Evolutionary conservation across 352 stramenopile genomes (phyloP).

Genomic region (Achlya hypogyna): DNA sequence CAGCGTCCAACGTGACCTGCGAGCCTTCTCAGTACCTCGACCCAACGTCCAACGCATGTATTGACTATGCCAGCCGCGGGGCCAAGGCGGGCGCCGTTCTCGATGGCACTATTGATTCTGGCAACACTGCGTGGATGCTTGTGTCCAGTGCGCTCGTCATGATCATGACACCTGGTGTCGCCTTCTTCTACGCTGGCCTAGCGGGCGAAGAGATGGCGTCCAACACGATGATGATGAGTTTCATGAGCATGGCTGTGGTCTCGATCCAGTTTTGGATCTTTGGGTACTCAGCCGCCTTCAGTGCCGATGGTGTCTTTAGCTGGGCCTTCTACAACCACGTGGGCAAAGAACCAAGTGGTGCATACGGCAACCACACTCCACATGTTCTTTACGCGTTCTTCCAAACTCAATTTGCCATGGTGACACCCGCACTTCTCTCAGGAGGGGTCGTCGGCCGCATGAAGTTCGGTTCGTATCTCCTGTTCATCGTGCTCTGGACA

Average conservation of each 20-base stretch:
- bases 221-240: conserved; percentile 78
- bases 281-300: conserved; percentile 63
- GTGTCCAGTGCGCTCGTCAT: conserved; percentile 42
- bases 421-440: conserved; percentile 63
- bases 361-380: conserved; percentile 53
- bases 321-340: conserved; percentile 55
- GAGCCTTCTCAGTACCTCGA: conserved; percentile 32
- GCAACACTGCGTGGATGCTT: conserved; percentile 63
- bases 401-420: conserved; percentile 77
- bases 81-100: conserved; percentile 30
- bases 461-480: conserved; percentile 59
- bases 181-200: conserved; percentile 75
- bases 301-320: conserved; percentile 42
- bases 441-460: conserved; percentile 78
- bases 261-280: conserved; percentile 73
- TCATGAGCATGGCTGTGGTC: conserved; percentile 63
- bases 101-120: conserved; percentile 30
- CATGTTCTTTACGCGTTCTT: conserved; percentile 68
- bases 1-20: not conserved
- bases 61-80: conserved; percentile 30
- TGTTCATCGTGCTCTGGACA: conserved; percentile 80
- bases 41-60: conserved; percentile 25
- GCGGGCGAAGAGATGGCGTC: conserved; percentile 60
- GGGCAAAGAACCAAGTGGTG: conserved; percentile 29
- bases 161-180: conserved; percentile 60